Evolutionary conservation across 2,329 filamentous ascomycete species (phyloP).

Genomic region (Coniochaeta hoffmannii): DNA sequence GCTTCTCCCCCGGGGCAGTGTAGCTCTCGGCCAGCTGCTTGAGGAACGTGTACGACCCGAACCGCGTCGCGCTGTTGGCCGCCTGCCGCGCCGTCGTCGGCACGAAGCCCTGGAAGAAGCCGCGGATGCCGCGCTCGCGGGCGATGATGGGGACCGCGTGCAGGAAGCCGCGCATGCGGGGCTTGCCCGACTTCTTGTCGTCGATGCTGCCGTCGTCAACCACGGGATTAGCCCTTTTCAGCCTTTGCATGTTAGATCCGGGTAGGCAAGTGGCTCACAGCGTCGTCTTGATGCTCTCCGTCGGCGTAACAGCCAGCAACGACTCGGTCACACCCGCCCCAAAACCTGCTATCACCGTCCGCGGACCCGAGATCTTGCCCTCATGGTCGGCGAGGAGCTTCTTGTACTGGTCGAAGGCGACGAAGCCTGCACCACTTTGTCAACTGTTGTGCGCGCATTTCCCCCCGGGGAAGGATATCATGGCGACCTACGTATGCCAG

Average conservation of each 20-base stretch:
- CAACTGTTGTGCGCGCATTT: not conserved
- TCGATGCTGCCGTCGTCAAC: too few relatives aligned
- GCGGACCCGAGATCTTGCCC: slow-evolving; percentile 82
- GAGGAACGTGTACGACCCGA: slow-evolving; percentile 82
- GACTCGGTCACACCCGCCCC: slow-evolving; percentile 93
- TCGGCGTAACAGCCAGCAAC: slow-evolving; percentile 87
- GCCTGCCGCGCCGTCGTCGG: slow-evolving; percentile 92
- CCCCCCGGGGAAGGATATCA: not conserved
- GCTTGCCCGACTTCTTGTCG: slow-evolving; percentile 79
- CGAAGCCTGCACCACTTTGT: slow-evolving; percentile 56
- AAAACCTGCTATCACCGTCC: slow-evolving; percentile 89
- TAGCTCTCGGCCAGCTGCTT: slow-evolving; percentile 90
- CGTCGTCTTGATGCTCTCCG: slow-evolving; percentile 97
- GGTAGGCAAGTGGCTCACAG: slow-evolving; percentile 44
- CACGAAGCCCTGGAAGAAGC: slow-evolving; percentile 95
- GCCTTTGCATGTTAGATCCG: too few relatives aligned
- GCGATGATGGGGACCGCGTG: slow-evolving; percentile 84
- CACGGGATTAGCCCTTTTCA: too few relatives aligned
- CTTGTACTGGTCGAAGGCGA: slow-evolving; percentile 95
- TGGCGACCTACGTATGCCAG: slow-evolving; percentile 80
- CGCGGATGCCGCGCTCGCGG: slow-evolving; percentile 77
- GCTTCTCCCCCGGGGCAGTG: slow-evolving; percentile 88
- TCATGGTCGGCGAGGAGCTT: slow-evolving; percentile 70
- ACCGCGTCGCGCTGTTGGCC: slow-evolving; percentile 87
- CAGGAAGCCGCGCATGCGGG: slow-evolving; percentile 84